Evolutionary conservation across 805 yeast genomes (phyloP), one percentile per base, ranked within the genome.

Genomic region (Ogataea ganodermae): DNA sequence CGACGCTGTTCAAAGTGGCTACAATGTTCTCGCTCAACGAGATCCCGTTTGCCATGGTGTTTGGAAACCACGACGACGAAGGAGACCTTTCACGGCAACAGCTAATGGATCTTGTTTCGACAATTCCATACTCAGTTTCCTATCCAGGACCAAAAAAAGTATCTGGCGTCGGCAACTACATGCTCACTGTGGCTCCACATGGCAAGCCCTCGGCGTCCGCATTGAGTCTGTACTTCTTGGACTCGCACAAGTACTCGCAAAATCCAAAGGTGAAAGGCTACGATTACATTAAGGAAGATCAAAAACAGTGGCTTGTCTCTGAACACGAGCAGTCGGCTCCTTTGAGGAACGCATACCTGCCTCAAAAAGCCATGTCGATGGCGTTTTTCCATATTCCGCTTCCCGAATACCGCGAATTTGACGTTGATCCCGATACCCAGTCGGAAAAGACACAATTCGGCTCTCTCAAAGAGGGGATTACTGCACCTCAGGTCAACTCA

Each of bases 51-150:
- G 92, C 97, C 0, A 74, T 86, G 54, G 81, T 84, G 7, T 75
- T 92, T 72, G 99, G 99, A 0, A 94, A 94, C 64, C 99, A 94
- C 63, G 99, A 94, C 64, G 94, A 86, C 60, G 96, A 91, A 67
- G 92, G 96, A 0, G 76, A 83, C 3, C 57, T 89, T 48, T 51
- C 71, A 13, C 75, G 96, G 32, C 62, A 67, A 45, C 79, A 82
- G 53, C 59, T 89, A 35, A 85, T 90, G 80, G 59, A 72, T 2
- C 59, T 86, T 6, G 72, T 80, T 3, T 53, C 71, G 7, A 57
- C 67, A 1, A 68, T 92, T 42, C 99, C 98, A 0, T 86, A 74
- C 62, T 84, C 88, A 1, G 49, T 84, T 12, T 76, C 89, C 0
- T 59, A 64, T 20, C 53, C 75, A 1, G 92, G 96, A 0, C 89